Evolutionary conservation across 176 grass and related monocot species (phyloP), one percentile per base, ranked within the genome.

Genomic region (Chrysopogon serrulatus): DNA sequence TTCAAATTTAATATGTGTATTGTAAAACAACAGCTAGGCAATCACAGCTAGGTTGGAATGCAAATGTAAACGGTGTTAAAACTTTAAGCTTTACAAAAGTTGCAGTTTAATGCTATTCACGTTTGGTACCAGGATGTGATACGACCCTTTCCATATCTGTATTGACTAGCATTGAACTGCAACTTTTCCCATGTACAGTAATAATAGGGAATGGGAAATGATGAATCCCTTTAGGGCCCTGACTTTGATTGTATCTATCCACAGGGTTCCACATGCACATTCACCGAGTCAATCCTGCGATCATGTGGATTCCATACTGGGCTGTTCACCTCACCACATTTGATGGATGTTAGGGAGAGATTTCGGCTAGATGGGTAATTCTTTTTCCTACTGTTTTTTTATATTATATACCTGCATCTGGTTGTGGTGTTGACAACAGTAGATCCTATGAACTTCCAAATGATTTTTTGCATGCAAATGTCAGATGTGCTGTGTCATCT

Each of bases 181-280:
- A 21, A 56, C 21, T 57, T 57, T 24, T 19, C 47, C 47, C 19
- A 49, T 1, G 2, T 23, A 54, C 53, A 56, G 53, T 53, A 23
- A 7, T n/a, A 10, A 23, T n/a, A 10, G 11, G 63, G 57, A 59
- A 41, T 64, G 63, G 34, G 28, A 27, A 72, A 78, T 87, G 53
- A 8, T 48, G 34, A 68, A 74, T 68, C 54, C 31, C 74, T 8
- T 89, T 0, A 61, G 53, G 9, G 27, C 32, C 42, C 56, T 74
- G 44, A 53, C 13, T 21, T 70, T 63, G 56, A 60, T 54, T 84
- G 15, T 82, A 31, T 73, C 31, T 89, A 54, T n/a, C n/a, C n/a
- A n/a, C 61, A 97, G 90, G 92, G 92, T 72, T 97, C 95, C 13
- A 93, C 95, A 74, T 97, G 92, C 90, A 91, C 92, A 73, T 94